Conservation (phyloP, 106 monocot species). For the Agapanthus africanus region DNA sequence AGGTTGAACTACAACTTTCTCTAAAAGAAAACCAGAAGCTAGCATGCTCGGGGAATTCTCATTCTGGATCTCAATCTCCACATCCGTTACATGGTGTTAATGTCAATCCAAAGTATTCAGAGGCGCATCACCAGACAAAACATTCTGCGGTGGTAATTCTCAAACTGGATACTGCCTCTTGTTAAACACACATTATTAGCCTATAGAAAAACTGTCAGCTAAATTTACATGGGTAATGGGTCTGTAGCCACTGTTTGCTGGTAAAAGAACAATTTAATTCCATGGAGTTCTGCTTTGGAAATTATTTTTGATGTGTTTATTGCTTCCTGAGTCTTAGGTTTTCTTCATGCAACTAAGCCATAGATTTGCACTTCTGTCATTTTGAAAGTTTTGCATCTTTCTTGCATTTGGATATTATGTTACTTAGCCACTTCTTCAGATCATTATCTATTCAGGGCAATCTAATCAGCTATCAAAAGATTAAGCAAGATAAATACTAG, state of each 20-base stretch:
- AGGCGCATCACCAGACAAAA: slow-evolving; percentile 39
- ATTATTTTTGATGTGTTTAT: neutral
- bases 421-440: neutral
- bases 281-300: neutral
- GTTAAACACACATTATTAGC: neutral
- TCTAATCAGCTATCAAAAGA: neutral
- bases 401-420: neutral
- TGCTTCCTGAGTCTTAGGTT: neutral
- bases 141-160: slow-evolving; percentile 31
- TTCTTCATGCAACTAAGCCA: neutral
- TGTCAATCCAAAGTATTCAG: slow-evolving; percentile 75
- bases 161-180: neutral
- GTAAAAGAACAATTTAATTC: neutral
- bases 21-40: slow-evolving; percentile 25
- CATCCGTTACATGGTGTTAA: slow-evolving; percentile 54
- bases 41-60: slow-evolving; percentile 9
- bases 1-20: too few relatives aligned
- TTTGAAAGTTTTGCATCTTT: neutral
- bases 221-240: neutral
- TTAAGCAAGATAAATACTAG: neutral
- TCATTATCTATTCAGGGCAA: neutral
- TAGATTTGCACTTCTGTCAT: neutral
- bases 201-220: neutral
- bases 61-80: slow-evolving; percentile 47
- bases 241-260: neutral